These are phyloP conservation scores for Chytriomyces sp. DNA, from an alignment of 192 early-diverging fungal genomes.

Conservation along the genomic window DNA sequence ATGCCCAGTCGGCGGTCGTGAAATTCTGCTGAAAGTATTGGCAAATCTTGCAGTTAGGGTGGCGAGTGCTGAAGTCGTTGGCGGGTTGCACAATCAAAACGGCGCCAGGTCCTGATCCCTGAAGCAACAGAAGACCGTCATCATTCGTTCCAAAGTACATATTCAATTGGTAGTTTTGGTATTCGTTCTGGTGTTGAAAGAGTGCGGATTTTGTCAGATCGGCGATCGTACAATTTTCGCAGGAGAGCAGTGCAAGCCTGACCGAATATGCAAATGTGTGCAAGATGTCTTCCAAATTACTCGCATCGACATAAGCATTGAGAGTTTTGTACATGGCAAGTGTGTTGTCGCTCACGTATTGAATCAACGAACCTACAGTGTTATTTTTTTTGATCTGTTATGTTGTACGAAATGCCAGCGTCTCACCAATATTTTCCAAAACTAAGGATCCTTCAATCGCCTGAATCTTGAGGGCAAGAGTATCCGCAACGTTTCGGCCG, in stretches of 20 bases:
- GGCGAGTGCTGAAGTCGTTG: background rate
- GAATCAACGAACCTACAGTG: background rate
- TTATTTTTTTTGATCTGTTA: background rate
- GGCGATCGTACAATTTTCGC: background rate
- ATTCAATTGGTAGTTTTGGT: background rate
- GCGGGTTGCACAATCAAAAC: background rate
- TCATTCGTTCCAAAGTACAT: background rate
- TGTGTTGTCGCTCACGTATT: background rate
- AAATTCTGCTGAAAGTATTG: background rate
- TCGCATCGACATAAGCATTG: background rate
- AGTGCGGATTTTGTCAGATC: background rate
- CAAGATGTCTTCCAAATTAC: background rate
- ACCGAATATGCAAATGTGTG: slow-evolving; percentile 6
- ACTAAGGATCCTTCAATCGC: background rate
- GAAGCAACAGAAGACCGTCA: background rate
- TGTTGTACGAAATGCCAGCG: too few relatives aligned
- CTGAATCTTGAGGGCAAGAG: slow-evolving; percentile 17
- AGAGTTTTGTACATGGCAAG: background rate
- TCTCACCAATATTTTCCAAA: background rate
- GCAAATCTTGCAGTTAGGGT: background rate
- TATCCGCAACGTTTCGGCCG: slow-evolving; percentile 7
- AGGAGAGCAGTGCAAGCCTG: background rate
- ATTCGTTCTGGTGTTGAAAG: background rate
- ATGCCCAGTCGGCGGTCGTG: background rate
- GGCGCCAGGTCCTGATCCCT: background rate